Percentiles rank a stretch among this genome's conserved stretches.
These are phyloP conservation scores for Leptographium procerum DNA, from an alignment of 2,329 filamentous ascomycete species.

Conservation along the genomic window DNA sequence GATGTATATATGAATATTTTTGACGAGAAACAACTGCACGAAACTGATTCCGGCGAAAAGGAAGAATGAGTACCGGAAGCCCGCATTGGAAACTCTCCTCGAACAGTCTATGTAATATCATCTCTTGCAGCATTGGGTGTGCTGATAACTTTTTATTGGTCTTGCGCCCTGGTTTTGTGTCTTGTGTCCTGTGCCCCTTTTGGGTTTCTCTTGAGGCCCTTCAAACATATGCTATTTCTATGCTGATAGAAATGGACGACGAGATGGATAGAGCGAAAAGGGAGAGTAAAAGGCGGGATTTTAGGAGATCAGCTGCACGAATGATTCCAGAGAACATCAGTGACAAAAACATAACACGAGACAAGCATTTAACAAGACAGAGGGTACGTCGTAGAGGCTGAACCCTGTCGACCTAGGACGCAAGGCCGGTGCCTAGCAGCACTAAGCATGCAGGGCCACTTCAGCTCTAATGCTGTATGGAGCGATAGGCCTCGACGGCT, in stretches of 20 bases:
- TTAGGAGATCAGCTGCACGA: no score
- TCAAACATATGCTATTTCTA: no score
- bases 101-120: neutral
- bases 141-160: neutral
- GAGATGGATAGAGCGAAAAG: neutral
- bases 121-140: neutral
- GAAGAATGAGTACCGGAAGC: conserved; percentile 21
- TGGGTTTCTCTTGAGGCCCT: no score
- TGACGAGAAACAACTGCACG: neutral
- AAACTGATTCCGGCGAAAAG: neutral
- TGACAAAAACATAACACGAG: neutral
- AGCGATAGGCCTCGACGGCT: no score
- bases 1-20: neutral
- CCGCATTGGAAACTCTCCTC: neutral
- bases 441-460: neutral
- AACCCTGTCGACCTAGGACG: neutral
- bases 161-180: no score
- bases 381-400: neutral
- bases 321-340: no score
- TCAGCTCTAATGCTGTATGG: no score
- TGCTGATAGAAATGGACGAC: no score
- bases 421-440: neutral
- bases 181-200: neutral
- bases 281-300: no score
- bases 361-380: neutral